Conservation (phyloP, 257 asterid genomes). For the Fraxinus americana region DNA sequence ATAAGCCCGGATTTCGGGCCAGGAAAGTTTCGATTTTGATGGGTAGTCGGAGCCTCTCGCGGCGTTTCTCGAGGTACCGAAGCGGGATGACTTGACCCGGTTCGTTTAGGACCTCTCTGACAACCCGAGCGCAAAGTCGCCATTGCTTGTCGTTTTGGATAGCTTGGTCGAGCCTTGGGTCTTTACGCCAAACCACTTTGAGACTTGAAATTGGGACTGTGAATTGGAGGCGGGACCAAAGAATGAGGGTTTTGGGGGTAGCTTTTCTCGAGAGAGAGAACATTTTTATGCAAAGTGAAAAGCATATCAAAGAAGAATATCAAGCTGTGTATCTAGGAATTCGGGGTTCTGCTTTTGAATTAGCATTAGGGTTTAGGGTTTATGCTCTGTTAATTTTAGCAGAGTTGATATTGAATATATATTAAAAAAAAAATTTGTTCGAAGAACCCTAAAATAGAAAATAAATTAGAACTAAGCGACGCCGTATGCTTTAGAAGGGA, state of each 20-base stretch:
- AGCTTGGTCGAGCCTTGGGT: constrained; percentile 75
- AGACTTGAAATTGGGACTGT: constrained; percentile 71
- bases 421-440: no score
- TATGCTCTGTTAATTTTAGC: no score
- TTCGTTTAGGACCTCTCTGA: constrained; percentile 81
- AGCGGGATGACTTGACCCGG: constrained; percentile 85
- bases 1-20: constrained; percentile 66
- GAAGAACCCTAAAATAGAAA: no score
- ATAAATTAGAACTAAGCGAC: no score
- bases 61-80: constrained; percentile 75
- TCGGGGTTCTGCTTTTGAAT: background rate
- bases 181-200: constrained; percentile 83
- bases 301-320: background rate
- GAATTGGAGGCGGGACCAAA: constrained; percentile 35
- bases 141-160: constrained; percentile 83
- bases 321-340: background rate
- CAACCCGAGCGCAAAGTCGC: constrained; percentile 76
- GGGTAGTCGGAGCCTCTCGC: constrained; percentile 69
- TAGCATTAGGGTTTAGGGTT: no score
- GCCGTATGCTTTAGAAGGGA: no score
- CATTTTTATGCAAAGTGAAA: background rate
- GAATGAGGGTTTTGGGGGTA: constrained; percentile 1
- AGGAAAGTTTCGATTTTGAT: constrained; percentile 48
- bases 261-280: background rate
- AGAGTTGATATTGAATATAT: no score